These are phyloP conservation scores for Phytopythium boreale DNA, from an alignment of 352 stramenopile species.

Conservation along the genomic window DNA sequence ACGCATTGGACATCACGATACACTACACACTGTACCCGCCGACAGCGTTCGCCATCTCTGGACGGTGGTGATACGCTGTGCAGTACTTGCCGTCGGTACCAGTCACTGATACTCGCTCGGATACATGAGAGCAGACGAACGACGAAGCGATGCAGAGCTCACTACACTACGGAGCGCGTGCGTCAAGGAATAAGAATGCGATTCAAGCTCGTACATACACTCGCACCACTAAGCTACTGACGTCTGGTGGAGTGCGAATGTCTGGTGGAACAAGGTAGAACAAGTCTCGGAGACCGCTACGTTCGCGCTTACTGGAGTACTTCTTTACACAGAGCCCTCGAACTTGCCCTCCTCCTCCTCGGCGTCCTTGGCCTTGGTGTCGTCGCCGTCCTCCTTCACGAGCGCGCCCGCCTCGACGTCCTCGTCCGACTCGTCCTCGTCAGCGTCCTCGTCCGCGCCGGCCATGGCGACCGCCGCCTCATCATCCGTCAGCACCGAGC, in stretches of 20 bases:
- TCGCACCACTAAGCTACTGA: too few relatives aligned
- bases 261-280: background rate
- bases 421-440: slow-evolving; percentile 32
- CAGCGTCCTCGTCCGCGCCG: slow-evolving; percentile 19
- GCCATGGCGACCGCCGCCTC: slow-evolving; percentile 36
- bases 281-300: background rate
- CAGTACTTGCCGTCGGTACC: too few relatives aligned
- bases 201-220: background rate
- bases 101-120: too few relatives aligned
- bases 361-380: slow-evolving; percentile 22
- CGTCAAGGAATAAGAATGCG: background rate
- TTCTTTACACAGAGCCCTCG: slow-evolving; percentile 43
- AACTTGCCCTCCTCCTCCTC: slow-evolving; percentile 54
- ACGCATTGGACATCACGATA: background rate
- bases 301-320: slow-evolving; percentile 1
- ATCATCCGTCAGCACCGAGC: slow-evolving; percentile 31
- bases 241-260: background rate
- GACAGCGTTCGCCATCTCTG: background rate
- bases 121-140: too few relatives aligned
- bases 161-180: background rate
- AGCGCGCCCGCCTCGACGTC: slow-evolving; percentile 31
- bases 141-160: too few relatives aligned
- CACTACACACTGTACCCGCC: too few relatives aligned
- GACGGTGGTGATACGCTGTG: background rate
- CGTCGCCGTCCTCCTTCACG: slow-evolving; percentile 24